Evolutionary conservation across 192 early-diverging fungal genomes (phyloP).

Genomic region (Chytriomyces confervae): DNA sequence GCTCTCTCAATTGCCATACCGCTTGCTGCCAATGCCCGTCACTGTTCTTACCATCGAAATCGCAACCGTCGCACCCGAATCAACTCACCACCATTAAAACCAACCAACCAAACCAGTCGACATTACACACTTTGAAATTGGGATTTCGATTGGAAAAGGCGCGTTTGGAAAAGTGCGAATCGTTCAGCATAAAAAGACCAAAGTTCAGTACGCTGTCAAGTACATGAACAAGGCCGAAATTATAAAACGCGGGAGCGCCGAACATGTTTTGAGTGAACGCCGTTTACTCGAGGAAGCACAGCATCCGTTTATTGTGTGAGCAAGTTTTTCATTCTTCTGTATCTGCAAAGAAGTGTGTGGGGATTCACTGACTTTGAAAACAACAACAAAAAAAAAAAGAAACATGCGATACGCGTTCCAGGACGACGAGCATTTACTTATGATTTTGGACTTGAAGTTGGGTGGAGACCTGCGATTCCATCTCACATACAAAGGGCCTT

Average conservation of each 20-base stretch:
- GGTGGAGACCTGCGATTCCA: slow-evolving; percentile 95
- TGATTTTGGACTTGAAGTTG: slow-evolving; percentile 94
- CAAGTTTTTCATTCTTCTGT: not conserved
- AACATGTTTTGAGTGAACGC: slow-evolving; percentile 86
- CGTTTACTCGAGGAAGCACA: slow-evolving; percentile 84
- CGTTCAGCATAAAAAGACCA: slow-evolving; percentile 82
- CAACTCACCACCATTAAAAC: not conserved
- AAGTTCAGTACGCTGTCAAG: slow-evolving; percentile 61
- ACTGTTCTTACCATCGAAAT: not conserved
- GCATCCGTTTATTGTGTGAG: slow-evolving; percentile 74
- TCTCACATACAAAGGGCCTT: slow-evolving; percentile 71
- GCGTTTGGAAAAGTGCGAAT: slow-evolving; percentile 95
- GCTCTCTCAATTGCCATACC: too few species aligned
- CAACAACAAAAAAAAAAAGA: slow-evolving; percentile 55
- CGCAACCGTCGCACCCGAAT: not conserved
- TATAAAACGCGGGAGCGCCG: not conserved
- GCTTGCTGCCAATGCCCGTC: not conserved
- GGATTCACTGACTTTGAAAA: not conserved
- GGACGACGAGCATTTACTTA: slow-evolving; percentile 92
- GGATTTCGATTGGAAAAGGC: slow-evolving; percentile 90
- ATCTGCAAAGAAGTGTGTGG: not conserved
- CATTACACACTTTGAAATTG: slow-evolving; percentile 86
- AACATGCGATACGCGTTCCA: slow-evolving; percentile 96
- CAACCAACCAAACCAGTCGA: slow-evolving; percentile 57
- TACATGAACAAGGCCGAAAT: slow-evolving; percentile 22